Evolutionary conservation across 2,329 filamentous ascomycete genomes (phyloP).

Genomic region (Xylariaceae sp.): DNA sequence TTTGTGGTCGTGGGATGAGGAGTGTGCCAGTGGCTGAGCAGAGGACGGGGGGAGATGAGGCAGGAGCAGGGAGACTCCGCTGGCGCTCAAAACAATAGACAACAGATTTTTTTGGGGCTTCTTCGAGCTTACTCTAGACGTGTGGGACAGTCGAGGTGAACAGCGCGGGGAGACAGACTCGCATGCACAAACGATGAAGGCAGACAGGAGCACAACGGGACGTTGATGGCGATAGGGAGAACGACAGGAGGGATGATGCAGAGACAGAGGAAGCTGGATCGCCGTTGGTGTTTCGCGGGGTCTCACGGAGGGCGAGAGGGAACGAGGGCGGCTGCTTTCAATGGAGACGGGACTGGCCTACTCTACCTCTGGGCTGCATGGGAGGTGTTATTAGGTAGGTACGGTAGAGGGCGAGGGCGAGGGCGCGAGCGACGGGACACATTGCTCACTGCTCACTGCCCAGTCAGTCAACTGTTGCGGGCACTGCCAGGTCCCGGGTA

Average conservation of each 20-base stretch:
- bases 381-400: no score
- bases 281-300: slow-evolving; percentile 15
- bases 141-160: slow-evolving; percentile 14
- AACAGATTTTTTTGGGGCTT: slow-evolving; percentile 11
- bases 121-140: neutral
- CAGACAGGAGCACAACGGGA: slow-evolving; percentile 1
- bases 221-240: slow-evolving; percentile 14
- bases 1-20: no score
- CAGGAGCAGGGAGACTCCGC: slow-evolving; percentile 11
- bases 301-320: no score
- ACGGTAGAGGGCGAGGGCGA: no score
- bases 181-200: slow-evolving; percentile 7
- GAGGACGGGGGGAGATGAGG: slow-evolving; percentile 8
- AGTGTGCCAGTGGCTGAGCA: slow-evolving; percentile 8
- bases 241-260: neutral
- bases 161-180: slow-evolving; percentile 7
- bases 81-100: slow-evolving; percentile 18
- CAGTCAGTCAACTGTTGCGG: no score
- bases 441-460: no score
- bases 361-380: no score
- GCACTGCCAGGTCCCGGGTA: no score
- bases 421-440: no score
- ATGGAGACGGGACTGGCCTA: no score
- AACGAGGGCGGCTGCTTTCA: no score
- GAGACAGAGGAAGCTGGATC: slow-evolving; percentile 21